Evolutionary conservation across 176 grass and related monocot species (phyloP).

Genomic region (Aegilops speltoides): DNA sequence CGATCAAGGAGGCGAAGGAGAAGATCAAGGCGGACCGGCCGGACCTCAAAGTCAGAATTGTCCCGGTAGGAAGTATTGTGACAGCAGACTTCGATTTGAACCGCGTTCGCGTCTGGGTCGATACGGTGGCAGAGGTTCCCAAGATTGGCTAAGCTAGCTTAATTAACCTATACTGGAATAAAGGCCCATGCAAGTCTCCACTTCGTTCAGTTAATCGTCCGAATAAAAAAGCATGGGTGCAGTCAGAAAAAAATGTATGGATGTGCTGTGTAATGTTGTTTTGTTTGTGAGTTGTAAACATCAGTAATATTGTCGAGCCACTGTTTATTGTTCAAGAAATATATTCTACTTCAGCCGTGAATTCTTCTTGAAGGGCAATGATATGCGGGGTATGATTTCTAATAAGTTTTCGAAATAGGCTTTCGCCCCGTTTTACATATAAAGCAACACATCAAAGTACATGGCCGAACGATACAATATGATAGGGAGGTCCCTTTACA

Average conservation of each 20-base stretch:
- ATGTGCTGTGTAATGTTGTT: background rate
- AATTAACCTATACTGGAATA: background rate
- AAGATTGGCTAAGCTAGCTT: conserved; percentile 3
- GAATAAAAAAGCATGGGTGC: background rate
- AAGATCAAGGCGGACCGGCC: conserved; percentile 37
- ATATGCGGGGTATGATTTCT: too few species aligned
- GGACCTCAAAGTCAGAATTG: background rate
- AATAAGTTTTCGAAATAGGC: too few species aligned
- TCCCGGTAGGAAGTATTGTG: background rate
- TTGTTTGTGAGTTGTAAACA: background rate
- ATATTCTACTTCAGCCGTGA: too few species aligned
- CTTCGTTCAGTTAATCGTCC: background rate
- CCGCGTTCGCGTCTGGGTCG: conserved; percentile 5
- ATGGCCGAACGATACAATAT: too few species aligned
- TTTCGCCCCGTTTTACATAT: too few species aligned
- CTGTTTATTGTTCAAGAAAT: too few species aligned
- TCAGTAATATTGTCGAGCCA: too few species aligned
- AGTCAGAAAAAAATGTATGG: background rate
- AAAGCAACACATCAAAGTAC: too few species aligned
- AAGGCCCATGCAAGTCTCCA: background rate
- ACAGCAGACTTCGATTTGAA: fast-evolving
- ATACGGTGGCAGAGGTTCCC: conserved; percentile 1
- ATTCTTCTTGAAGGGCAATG: too few species aligned
- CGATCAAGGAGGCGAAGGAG: conserved; percentile 16
- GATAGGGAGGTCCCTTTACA: too few species aligned